Conservation (phyloP, 352 stramenopile species). For the Globisporangium iwayamae region DNA sequence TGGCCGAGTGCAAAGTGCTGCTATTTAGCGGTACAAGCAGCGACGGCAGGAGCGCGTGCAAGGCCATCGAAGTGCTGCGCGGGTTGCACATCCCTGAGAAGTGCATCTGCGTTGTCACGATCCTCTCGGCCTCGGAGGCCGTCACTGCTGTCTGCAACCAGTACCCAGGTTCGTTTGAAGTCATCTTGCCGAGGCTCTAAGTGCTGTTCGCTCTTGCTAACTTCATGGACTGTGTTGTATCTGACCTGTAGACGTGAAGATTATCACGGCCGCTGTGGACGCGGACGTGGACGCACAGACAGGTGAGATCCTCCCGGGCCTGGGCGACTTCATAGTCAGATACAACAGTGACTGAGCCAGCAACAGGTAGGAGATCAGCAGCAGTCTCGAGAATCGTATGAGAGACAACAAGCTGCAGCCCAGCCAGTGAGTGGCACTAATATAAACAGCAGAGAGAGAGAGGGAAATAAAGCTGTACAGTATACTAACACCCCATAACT, state of each 20-base stretch:
- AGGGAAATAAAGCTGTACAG: too few species aligned
- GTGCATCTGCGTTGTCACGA: slow-evolving; percentile 39
- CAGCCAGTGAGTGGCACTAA: neutral
- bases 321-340: slow-evolving; percentile 41
- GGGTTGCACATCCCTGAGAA: slow-evolving; percentile 21
- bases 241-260: slow-evolving; percentile 25
- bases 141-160: slow-evolving; percentile 26
- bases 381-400: neutral
- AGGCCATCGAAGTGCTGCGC: slow-evolving; percentile 30
- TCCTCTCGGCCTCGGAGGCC: slow-evolving; percentile 27
- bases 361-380: neutral
- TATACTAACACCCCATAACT: too few species aligned
- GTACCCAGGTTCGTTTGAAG: slow-evolving; percentile 30
- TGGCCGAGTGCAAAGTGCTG: slow-evolving; percentile 30
- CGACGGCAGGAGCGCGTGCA: slow-evolving; percentile 24
- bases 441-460: too few species aligned
- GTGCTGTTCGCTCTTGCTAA: neutral
- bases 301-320: slow-evolving; percentile 25
- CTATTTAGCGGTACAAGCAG: slow-evolving; percentile 34
- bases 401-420: neutral
- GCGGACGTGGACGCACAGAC: slow-evolving; percentile 21
- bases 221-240: neutral
- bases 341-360: slow-evolving; percentile 29
- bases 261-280: slow-evolving; percentile 35
- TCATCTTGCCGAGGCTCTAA: neutral